Evolutionary conservation across 352 stramenopile genomes (phyloP), one percentile per base, ranked within the genome.

Genomic region (Globisporangium paroecandrum): DNA sequence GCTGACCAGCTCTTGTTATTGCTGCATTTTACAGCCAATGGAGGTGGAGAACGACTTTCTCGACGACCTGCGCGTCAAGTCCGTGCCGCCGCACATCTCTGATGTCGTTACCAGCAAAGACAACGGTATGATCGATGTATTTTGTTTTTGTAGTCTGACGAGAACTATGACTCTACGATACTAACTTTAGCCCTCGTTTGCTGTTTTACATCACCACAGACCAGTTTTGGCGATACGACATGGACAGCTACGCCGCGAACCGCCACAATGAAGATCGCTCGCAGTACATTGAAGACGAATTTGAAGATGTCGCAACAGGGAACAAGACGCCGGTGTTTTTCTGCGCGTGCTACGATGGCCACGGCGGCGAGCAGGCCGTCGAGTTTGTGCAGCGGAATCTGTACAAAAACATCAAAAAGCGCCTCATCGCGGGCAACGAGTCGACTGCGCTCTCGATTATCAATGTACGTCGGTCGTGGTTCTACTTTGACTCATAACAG

Each of bases 211-310:
- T 13, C 43, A 22, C 12, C 49, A 13, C 24, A 77, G 70, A 77
- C 1, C 56, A 85, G 18, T 85, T 89, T 60, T 89, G 81, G 81
- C 79, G 81, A 53, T 88, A 79, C 58, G 81, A 89, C 56, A 85
- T 87, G 81, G 79, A 89, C 71, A 87, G 77, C 72, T 89, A 89
- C 59, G 81, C 81, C 10, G 81, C 81, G 15, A 89, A 89, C 62
- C 73, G 77, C 22, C 79, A 78, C 65, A 89, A 89, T 38, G 81
- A 89, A 71, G 81, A 89, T 69, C 80, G 81, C 13, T 81, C 81
- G 34, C 79, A 89, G 61, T 83, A 78, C 66, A 71, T 89, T 43
- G 27, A 85, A 51, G 79, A 88, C 54, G 54, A 68, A 24, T 69
- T 87, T 22, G 43, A 51, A 22, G 43, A 51, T 22, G 18, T 2